Evolutionary conservation across 306 rosid genomes (phyloP).

Genomic region (Gynostemma pentaphyllum): DNA sequence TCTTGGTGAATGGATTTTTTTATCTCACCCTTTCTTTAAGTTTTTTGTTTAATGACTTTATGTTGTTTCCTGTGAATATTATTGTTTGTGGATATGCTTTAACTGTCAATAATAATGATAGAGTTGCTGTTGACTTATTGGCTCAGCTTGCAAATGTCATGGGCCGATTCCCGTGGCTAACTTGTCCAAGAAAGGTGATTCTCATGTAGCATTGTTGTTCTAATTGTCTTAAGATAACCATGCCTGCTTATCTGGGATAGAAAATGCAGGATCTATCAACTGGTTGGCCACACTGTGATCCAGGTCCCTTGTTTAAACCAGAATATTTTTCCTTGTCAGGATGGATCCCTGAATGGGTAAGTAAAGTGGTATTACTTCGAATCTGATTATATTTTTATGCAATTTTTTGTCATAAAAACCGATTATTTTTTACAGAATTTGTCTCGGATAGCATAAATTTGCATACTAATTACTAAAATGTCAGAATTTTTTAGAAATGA

Average conservation of each 20-base stretch:
- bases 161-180: conserved; percentile 82
- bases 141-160: conserved; percentile 85
- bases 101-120: background rate
- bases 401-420: too few species aligned
- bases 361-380: conserved; percentile 14
- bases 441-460: too few species aligned
- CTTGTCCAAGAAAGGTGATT: conserved; percentile 90
- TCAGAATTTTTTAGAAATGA: too few species aligned
- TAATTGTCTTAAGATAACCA: background rate
- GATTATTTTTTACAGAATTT: too few species aligned
- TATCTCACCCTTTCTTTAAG: too few species aligned
- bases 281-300: conserved; percentile 94
- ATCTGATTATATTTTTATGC: conserved; percentile 1
- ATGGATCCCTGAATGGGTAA: conserved; percentile 72
- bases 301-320: conserved; percentile 82
- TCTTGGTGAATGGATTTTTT: background rate
- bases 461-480: too few species aligned
- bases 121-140: conserved; percentile 20
- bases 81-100: background rate
- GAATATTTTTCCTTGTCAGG: conserved; percentile 46
- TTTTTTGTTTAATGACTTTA: background rate
- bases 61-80: background rate
- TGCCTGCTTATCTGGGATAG: conserved; percentile 7
- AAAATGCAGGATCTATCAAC: conserved; percentile 78
- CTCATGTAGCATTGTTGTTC: background rate